Percentiles rank a stretch among this genome's conserved stretches.
phyloP scores from a whole-genome alignment of 2,329 filamentous ascomycete genomes.

The Pseudocercospora macadamiae region DNA sequence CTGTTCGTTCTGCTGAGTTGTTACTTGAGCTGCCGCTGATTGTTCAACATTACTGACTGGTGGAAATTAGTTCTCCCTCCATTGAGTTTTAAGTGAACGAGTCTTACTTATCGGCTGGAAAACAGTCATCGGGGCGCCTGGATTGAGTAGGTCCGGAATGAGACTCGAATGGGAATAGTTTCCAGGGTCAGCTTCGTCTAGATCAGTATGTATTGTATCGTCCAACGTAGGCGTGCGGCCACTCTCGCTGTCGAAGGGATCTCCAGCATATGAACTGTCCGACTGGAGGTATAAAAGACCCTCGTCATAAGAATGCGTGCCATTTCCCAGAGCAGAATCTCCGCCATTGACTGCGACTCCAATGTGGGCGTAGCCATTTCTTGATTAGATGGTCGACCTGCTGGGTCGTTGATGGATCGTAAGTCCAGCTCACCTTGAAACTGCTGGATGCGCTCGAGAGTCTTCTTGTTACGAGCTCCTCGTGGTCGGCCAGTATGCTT shows the following conservation, averaged over 20 bases:
- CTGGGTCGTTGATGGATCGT: not conserved
- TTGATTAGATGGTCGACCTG: not conserved
- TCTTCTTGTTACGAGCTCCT: not conserved
- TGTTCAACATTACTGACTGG: not conserved
- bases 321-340: not conserved
- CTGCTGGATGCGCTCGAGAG: not conserved
- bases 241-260: not conserved
- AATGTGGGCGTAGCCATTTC: not conserved
- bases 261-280: not conserved
- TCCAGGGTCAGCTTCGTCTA: not conserved
- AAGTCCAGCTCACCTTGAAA: not conserved
- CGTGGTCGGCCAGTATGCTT: not conserved
- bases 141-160: not conserved
- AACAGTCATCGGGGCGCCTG: not conserved
- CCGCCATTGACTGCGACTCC: not conserved
- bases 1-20: not conserved
- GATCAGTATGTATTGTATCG: not conserved
- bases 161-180: not conserved
- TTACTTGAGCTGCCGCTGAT: not conserved
- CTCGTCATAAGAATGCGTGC: not conserved
- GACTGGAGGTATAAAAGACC: not conserved
- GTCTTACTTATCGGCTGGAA: not conserved
- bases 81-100: not conserved
- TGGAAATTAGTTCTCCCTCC: not conserved
- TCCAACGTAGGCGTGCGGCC: not conserved